Conservation (phyloP, 768 basidiomycete genomes). For the Rhodotorula toruloides region DNA sequence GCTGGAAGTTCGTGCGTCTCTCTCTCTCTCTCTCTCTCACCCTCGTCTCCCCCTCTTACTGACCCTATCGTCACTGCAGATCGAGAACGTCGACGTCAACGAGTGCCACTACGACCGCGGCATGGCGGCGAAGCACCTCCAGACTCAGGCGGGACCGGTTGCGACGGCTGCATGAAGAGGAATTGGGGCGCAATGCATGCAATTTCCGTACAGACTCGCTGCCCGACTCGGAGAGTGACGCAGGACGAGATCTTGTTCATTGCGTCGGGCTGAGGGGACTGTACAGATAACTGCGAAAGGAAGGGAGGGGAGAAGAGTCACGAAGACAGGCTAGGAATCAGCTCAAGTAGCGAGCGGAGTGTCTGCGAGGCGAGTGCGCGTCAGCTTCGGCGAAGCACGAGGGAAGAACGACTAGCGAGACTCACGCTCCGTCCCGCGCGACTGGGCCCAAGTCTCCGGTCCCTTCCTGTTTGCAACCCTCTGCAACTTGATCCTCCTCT, state of each 20-base stretch:
- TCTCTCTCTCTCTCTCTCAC: not conserved
- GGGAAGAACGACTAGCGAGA: not conserved
- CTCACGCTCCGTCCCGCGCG: slow-evolving; percentile 34
- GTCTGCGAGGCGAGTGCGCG: not conserved
- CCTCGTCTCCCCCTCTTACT: not conserved
- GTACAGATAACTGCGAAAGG: no score
- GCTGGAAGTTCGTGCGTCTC: slow-evolving; percentile 93
- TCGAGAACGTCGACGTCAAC: slow-evolving; percentile 35
- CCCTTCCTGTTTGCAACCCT: slow-evolving; percentile 32
- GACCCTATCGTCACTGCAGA: not conserved
- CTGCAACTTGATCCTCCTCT: slow-evolving; percentile 11
- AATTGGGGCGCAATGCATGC: no score
- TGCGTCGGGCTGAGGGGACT: no score
- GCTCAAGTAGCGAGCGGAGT: not conserved
- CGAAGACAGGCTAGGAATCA: no score
- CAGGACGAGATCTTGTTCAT: no score
- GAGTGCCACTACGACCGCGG: slow-evolving; percentile 26
- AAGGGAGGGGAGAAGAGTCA: no score
- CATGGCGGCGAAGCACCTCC: not conserved
- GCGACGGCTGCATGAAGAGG: no score
- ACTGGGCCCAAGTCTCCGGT: slow-evolving; percentile 26
- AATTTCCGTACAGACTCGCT: no score
- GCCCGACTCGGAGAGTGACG: no score
- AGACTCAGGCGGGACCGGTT: not conserved
- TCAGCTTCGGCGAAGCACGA: not conserved